Percentiles rank a stretch among this genome's conserved stretches.
Conservation (phyloP, 495 filamentous ascomycete genomes). For the Lindgomyces ingoldianus region DNA sequence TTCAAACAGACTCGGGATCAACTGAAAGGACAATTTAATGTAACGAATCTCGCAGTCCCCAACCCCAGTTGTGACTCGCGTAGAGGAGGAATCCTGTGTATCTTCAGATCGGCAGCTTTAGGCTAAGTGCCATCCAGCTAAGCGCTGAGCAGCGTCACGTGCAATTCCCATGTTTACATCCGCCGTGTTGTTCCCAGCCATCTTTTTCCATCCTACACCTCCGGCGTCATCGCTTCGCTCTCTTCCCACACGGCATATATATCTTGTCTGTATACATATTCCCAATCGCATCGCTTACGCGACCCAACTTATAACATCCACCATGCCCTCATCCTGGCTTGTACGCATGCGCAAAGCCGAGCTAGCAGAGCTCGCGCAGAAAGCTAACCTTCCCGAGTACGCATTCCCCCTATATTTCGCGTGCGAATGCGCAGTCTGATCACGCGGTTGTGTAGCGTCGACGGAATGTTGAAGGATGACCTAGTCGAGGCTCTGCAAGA, state of each 20-base stretch:
- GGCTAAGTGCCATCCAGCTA: conserved; percentile 12
- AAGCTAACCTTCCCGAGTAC: conserved; percentile 73
- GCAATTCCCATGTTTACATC: conserved; percentile 25
- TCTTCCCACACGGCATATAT: conserved; percentile 7
- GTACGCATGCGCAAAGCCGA: conserved; percentile 82
- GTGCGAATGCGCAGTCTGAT: conserved; percentile 26
- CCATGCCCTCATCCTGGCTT: conserved; percentile 71
- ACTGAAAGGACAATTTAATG: too few relatives aligned
- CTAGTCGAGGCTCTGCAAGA: conserved; percentile 75
- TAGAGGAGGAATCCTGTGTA: too few relatives aligned
- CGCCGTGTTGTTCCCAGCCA: conserved; percentile 2
- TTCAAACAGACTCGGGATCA: too few relatives aligned
- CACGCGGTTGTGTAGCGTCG: conserved; percentile 54
- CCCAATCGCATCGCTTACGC: conserved; percentile 52
- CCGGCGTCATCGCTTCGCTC: neutral
- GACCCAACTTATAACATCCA: conserved; percentile 42
- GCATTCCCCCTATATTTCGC: conserved; percentile 29
- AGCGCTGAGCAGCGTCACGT: conserved; percentile 19
- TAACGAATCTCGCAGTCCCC: too few relatives aligned
- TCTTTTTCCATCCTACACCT: conserved; percentile 9
- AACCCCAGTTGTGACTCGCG: too few relatives aligned
- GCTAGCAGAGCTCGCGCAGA: conserved; percentile 70
- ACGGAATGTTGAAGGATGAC: conserved; percentile 75
- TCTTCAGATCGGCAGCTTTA: conserved; percentile 21
- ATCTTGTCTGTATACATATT: conserved; percentile 11